phyloP scores from a whole-genome alignment of 192 early-diverging fungal genomes.

The Pilobolus umbonatus region DNA sequence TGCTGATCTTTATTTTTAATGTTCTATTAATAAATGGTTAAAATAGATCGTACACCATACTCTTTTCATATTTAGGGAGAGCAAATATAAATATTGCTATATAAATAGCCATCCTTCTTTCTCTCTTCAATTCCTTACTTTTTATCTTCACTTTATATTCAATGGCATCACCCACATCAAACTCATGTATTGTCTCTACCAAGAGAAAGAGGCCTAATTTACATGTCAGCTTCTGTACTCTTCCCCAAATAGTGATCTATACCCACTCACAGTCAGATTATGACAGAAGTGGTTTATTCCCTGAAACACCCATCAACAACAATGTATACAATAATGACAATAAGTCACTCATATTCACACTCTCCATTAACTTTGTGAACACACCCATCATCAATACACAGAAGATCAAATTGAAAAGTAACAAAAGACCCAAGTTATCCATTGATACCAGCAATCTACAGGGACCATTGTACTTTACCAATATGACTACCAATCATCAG shows the following conservation, averaged over 20 bases:
- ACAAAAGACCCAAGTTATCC: slow-evolving; percentile 14
- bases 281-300: slow-evolving; percentile 26
- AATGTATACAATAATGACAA: not conserved
- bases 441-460: slow-evolving; percentile 25
- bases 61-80: no score
- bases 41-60: no score
- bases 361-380: slow-evolving; percentile 14
- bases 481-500: slow-evolving; percentile 24
- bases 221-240: slow-evolving; percentile 18
- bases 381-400: not conserved
- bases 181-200: not conserved
- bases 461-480: slow-evolving; percentile 23
- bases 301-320: not conserved
- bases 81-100: no score
- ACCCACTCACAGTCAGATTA: slow-evolving; percentile 26
- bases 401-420: slow-evolving; percentile 1
- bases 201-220: slow-evolving; percentile 11
- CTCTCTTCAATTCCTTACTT: no score
- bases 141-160: no score
- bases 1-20: no score
- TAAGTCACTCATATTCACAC: slow-evolving; percentile 6
- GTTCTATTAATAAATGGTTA: no score
- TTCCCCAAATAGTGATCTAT: slow-evolving; percentile 11
- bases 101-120: no score
- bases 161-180: no score